Evolutionary conservation across 441 rosid species (phyloP).

Genomic region (Populus tomentosa): DNA sequence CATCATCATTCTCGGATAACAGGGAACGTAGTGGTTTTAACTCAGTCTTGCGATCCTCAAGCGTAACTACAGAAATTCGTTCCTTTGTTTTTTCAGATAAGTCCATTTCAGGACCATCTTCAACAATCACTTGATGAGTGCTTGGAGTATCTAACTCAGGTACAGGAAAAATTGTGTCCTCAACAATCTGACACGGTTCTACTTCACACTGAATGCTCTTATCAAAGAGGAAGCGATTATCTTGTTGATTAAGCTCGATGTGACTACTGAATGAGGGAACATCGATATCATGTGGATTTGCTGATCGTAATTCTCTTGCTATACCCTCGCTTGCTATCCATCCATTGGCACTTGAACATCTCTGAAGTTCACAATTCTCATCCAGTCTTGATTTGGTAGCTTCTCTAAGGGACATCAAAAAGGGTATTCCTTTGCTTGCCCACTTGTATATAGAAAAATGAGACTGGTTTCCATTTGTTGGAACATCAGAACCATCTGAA

Average conservation of each 20-base stretch:
- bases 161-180: conserved; percentile 17
- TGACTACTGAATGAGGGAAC: conserved; percentile 14
- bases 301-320: conserved; percentile 12
- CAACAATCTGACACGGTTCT: conserved; percentile 13
- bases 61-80: conserved; percentile 9
- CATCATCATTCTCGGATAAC: conserved; percentile 19
- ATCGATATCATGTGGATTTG: conserved; percentile 14
- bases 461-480: conserved; percentile 36
- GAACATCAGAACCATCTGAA: conserved; percentile 21
- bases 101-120: conserved; percentile 22
- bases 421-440: conserved; percentile 73
- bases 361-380: conserved; percentile 39
- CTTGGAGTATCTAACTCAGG: conserved; percentile 5
- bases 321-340: conserved; percentile 24
- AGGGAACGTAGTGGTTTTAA: conserved; percentile 35
- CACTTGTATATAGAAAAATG: conserved; percentile 96
- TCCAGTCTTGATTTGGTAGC: conserved; percentile 35
- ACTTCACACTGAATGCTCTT: conserved; percentile 11
- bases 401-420: conserved; percentile 40
- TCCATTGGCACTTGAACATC: conserved; percentile 29
- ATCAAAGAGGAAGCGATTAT: conserved; percentile 7
- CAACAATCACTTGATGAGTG: conserved; percentile 17
- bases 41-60: conserved; percentile 27
- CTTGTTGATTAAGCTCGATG: conserved; percentile 19
- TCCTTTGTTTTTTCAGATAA: conserved; percentile 18